Evolutionary conservation across 176 grass and related monocot species (phyloP), one percentile per base, ranked within the genome.

Genomic region (Triticum urartu): DNA sequence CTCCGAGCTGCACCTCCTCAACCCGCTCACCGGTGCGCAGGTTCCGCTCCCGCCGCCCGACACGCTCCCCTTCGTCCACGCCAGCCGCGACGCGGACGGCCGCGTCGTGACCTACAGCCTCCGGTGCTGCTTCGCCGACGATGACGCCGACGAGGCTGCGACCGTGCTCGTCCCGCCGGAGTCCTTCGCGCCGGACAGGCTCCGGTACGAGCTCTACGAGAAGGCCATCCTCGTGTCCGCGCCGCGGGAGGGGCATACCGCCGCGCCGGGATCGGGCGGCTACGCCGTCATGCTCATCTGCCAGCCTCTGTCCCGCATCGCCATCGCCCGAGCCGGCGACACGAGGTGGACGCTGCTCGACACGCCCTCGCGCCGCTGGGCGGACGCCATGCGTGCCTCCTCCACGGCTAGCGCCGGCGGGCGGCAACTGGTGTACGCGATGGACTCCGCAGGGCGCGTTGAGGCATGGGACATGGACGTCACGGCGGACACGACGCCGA

Each of bases 211-310:
- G 76, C 35, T 91, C 22, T 93, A 89, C 81, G 87, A 87, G 80
- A 94, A 94, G 66, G 89, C 87, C 39, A 39, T 91, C 70, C 5
- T 91, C 83, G 30, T 88, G 42, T 80, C 89, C 0, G 0, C 78
- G 14, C 88, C 84, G 4, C 24, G 67, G 34, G 15, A 72, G 71
- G 8, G 71, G 71, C 11, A 3, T 17, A 14, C 50, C 0, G 18
- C 54, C 18, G 54, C 11, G n/a, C 9, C 60, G 60, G 20, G 62
- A 13, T 35, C 70, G 68, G 75, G 35, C 3, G 75, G 35, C 3
- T 87, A 87, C 87, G 79, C 84, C 47, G 89, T 94, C 25, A 64
- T 89, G 72, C 87, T 94, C 66, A 89, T 94, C 72, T 86, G 70
- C 70, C 82, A 91, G n/a, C 89, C 86, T 4, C 78, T 94, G 43